A percentile compares a stretch with the other conserved stretches of the same genome.
These are phyloP conservation scores for Echium plantagineum DNA, from an alignment of 257 asterid genomes.

Conservation along the genomic window DNA sequence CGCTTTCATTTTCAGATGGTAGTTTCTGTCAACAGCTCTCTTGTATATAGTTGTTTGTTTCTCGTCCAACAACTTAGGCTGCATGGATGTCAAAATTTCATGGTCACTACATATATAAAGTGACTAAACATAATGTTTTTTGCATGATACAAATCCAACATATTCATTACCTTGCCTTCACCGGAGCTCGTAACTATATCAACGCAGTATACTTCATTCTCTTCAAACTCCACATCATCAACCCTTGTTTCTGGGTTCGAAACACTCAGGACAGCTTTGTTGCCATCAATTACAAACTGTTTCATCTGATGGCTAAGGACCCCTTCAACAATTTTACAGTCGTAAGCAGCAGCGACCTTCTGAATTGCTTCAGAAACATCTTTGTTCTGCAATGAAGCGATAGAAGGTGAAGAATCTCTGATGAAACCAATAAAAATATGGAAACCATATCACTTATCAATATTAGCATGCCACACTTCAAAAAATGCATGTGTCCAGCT, in stretches of 20 bases:
- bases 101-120: no score
- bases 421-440: no score
- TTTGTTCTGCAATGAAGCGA: conserved; percentile 37
- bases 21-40: conserved; percentile 61
- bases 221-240: conserved; percentile 93
- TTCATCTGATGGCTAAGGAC: conserved; percentile 93
- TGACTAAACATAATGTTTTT: neutral
- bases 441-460: no score
- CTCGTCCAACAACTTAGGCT: conserved; percentile 80
- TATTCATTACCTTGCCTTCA: conserved; percentile 53
- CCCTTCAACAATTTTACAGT: conserved; percentile 93
- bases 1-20: conserved; percentile 65
- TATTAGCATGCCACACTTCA: no score
- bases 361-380: conserved; percentile 77
- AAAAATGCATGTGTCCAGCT: no score
- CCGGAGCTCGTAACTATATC: conserved; percentile 66
- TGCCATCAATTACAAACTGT: conserved; percentile 89
- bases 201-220: conserved; percentile 75
- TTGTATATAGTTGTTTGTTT: conserved; percentile 65
- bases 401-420: neutral
- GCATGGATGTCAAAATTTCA: conserved; percentile 10
- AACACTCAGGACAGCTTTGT: conserved; percentile 72
- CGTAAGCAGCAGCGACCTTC: conserved; percentile 91
- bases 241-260: conserved; percentile 74
- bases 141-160: neutral